Conservation (phyloP, 2,329 filamentous ascomycete species). For the Seiridium unicorne region DNA sequence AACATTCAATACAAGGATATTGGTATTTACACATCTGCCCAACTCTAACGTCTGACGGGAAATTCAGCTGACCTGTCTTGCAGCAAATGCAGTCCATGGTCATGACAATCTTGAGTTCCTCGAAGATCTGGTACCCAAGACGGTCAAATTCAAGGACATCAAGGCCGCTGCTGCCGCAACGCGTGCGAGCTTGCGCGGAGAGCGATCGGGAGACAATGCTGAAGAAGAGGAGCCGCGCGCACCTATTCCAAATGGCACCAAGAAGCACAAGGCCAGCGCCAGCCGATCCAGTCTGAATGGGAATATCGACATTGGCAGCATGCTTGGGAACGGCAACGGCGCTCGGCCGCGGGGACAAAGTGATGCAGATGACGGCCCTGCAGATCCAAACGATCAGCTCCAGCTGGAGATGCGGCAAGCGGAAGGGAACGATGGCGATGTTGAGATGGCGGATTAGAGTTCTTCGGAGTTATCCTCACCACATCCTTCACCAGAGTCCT, state of each 20-base stretch:
- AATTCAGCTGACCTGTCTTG: neutral
- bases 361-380: constrained; percentile 24
- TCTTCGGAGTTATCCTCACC: neutral
- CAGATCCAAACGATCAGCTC: constrained; percentile 52
- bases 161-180: constrained; percentile 60
- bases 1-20: constrained; percentile 97
- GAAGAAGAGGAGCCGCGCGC: constrained; percentile 17
- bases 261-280: constrained; percentile 33
- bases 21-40: constrained; percentile 47
- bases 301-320: constrained; percentile 17
- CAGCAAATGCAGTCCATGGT: constrained; percentile 80
- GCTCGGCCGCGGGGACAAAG: constrained; percentile 17
- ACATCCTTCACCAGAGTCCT: too few relatives aligned
- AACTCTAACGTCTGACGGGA: neutral
- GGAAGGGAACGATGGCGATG: constrained; percentile 45
- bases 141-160: constrained; percentile 74
- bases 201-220: constrained; percentile 25
- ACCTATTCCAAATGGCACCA: constrained; percentile 27
- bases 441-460: constrained; percentile 56
- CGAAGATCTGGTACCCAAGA: constrained; percentile 85
- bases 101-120: constrained; percentile 96
- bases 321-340: constrained; percentile 24
- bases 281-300: constrained; percentile 22
- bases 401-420: constrained; percentile 54
- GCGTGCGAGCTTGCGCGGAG: constrained; percentile 46